These are phyloP conservation scores for Fistulina hepatica DNA, from an alignment of 1,284 basidiomycete species.

Conservation along the genomic window DNA sequence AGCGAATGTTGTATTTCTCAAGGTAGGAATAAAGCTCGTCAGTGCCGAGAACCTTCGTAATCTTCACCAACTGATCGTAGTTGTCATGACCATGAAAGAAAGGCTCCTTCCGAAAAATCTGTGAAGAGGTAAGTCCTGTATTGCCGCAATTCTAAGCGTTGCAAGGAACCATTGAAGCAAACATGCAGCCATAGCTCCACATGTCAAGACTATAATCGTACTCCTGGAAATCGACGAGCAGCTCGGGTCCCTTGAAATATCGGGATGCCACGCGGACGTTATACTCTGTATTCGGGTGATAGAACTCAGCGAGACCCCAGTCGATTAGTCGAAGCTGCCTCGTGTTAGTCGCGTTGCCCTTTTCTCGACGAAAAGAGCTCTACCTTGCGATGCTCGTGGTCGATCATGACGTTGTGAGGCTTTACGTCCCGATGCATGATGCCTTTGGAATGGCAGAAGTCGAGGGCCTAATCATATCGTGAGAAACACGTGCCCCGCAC, in stretches of 20 bases:
- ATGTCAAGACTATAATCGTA: conserved; percentile 96
- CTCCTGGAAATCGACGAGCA: conserved; percentile 96
- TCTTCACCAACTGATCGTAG: conserved; percentile 98
- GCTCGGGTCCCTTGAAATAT: conserved; percentile 97
- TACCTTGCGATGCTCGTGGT: conserved; percentile 92
- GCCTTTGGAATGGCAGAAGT: conserved; percentile 96
- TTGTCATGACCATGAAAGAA: conserved; percentile 99
- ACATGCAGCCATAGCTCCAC: conserved; percentile 99
- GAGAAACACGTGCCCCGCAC: conserved; percentile 7
- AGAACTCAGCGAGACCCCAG: conserved; percentile 99
- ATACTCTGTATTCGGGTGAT: conserved; percentile 96
- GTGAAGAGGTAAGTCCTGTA: conserved; percentile 9
- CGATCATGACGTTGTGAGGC: conserved; percentile 99
- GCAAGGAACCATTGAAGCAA: conserved; percentile 80
- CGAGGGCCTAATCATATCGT: conserved; percentile 59
- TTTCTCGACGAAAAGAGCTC: conserved; percentile 14
- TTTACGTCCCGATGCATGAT: conserved; percentile 99
- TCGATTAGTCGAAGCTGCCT: conserved; percentile 86
- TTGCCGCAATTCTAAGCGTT: conserved; percentile 4
- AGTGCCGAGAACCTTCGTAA: conserved; percentile 94
- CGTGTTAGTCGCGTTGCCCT: conserved; percentile 2
- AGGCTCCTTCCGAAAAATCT: conserved; percentile 99
- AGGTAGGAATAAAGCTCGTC: conserved; percentile 88
- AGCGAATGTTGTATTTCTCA: conserved; percentile 90
- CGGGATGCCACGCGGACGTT: conserved; percentile 96